These are phyloP conservation scores for Endocalyx cinctus DNA, from an alignment of 2,329 filamentous ascomycete species.

Conservation along the genomic window DNA sequence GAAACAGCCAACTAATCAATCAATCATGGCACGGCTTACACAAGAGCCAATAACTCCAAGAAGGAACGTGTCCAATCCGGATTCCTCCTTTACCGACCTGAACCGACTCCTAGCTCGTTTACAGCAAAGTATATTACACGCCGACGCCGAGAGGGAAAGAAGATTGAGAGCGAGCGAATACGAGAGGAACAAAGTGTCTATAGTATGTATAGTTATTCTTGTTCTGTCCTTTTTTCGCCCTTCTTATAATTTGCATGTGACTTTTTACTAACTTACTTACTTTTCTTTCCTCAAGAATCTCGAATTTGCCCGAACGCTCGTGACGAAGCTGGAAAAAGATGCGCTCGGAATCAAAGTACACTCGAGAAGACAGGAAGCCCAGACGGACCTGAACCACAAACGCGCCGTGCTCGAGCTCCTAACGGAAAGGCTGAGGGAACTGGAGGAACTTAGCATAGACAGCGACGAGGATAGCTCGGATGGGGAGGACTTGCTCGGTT, in stretches of 20 bases:
- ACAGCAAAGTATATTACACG: slow-evolving; percentile 59
- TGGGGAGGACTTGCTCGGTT: slow-evolving; percentile 53
- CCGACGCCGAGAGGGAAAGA: slow-evolving; percentile 54
- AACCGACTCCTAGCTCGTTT: slow-evolving; percentile 61
- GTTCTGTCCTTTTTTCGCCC: neutral
- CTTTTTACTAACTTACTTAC: neutral
- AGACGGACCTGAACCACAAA: slow-evolving; percentile 60
- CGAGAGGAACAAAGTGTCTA: slow-evolving; percentile 57
- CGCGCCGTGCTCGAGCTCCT: slow-evolving; percentile 63
- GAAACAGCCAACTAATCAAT: too few relatives aligned
- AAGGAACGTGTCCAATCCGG: slow-evolving; percentile 23
- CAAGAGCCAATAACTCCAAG: slow-evolving; percentile 24
- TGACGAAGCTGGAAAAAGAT: slow-evolving; percentile 68
- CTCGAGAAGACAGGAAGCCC: slow-evolving; percentile 53
- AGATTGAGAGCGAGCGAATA: slow-evolving; percentile 58
- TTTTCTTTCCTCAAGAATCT: slow-evolving; percentile 51
- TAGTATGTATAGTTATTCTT: slow-evolving; percentile 34
- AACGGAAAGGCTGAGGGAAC: slow-evolving; percentile 61
- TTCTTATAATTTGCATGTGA: slow-evolving; percentile 7
- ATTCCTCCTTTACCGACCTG: slow-evolving; percentile 47
- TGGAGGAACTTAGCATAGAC: slow-evolving; percentile 55
- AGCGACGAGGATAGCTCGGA: slow-evolving; percentile 40
- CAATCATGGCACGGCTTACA: slow-evolving; percentile 27
- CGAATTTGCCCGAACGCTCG: slow-evolving; percentile 63
- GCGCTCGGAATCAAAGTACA: slow-evolving; percentile 54